These are phyloP conservation scores for Metarhizium album DNA, from an alignment of 2,329 filamentous ascomycete species.

Conservation along the genomic window DNA sequence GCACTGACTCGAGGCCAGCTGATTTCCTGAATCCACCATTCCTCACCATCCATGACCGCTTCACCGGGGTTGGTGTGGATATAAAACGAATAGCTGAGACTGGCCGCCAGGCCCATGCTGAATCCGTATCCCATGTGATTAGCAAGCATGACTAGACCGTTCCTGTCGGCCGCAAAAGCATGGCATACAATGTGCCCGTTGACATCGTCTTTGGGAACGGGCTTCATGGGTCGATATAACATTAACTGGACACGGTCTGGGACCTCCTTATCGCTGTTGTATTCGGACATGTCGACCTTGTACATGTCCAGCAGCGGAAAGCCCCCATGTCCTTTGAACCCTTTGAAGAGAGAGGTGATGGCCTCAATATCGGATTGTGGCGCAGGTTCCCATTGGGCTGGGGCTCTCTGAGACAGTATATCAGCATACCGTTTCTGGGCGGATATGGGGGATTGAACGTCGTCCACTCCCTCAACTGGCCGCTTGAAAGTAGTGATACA, in stretches of 20 bases:
- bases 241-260: constrained; percentile 37
- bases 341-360: constrained; percentile 20
- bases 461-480: constrained; percentile 23
- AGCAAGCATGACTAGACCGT: constrained; percentile 39
- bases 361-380: constrained; percentile 36
- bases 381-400: constrained; percentile 32
- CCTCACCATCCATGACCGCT: constrained; percentile 33
- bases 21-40: constrained; percentile 45
- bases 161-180: constrained; percentile 42
- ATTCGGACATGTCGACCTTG: constrained; percentile 40
- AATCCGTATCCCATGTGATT: constrained; percentile 38
- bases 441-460: constrained; percentile 26
- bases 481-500: constrained; percentile 43
- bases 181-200: constrained; percentile 38
- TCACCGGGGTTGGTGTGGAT: constrained; percentile 39
- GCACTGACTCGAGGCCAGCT: constrained; percentile 36
- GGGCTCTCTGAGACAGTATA: constrained; percentile 26
- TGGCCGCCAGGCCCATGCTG: constrained; percentile 30
- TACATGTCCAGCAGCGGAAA: constrained; percentile 43
- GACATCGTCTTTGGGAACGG: constrained; percentile 27
- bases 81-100: constrained; percentile 40
- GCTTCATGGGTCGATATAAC: constrained; percentile 36
- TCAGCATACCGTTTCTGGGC: constrained; percentile 31
- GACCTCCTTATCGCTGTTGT: constrained; percentile 30
- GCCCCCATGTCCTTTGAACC: constrained; percentile 21